Base-by-base conservation (phyloP, 2,329 filamentous ascomycete genomes). In the Pseudogymnoascus sp. region DNA sequence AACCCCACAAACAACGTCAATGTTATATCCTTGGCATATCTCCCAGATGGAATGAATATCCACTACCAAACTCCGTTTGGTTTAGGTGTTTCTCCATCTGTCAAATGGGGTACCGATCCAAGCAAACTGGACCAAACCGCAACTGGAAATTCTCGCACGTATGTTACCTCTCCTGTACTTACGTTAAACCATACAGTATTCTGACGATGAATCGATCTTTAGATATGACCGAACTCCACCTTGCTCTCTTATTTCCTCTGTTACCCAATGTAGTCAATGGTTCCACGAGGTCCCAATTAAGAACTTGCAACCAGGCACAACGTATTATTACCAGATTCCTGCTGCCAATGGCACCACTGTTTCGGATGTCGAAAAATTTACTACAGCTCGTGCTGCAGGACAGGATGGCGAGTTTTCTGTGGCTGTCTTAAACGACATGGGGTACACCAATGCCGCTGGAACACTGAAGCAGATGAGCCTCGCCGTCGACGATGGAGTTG, bases 41-140 rank as follows among this genome's bases (percentile, higher is more conserved):
- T 80, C 2, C 78, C 78, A 0, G 69, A 73, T 59, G 80, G 79
- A 35, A 77, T 82, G 67, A 80, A 79, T 67, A 75, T 82, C 61
- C 79, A 82, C 69, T 82, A 76, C 68, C 80, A 82, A 70, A 82
- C 80, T 0, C 78, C 80, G 0, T 82, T 81, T 65, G 79, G 80
- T 5, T 69, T 82, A n/a, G 77, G 76, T 12, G 68, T 66, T n/a
- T 65, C 70, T 4, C 79, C 80, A 0, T 69, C 72, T 0, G 72
- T 82, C 3, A 69, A 72, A 15, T 82, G 77, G 76, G 80, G 80
- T 9, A 72, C 67, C 33, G 64, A 65, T 61, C 68, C 72, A 1
- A 42, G 67, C 9, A 63, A 71, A 5, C 66, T 81, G 65, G 65
- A 68, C 62, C 67, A 74, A 21, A 71, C 67, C 13, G 74, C 74